Percentiles rank a stretch among this genome's conserved stretches.
Conservation (phyloP, 2,329 filamentous ascomycete genomes). For the Colletotrichum tropicale region DNA sequence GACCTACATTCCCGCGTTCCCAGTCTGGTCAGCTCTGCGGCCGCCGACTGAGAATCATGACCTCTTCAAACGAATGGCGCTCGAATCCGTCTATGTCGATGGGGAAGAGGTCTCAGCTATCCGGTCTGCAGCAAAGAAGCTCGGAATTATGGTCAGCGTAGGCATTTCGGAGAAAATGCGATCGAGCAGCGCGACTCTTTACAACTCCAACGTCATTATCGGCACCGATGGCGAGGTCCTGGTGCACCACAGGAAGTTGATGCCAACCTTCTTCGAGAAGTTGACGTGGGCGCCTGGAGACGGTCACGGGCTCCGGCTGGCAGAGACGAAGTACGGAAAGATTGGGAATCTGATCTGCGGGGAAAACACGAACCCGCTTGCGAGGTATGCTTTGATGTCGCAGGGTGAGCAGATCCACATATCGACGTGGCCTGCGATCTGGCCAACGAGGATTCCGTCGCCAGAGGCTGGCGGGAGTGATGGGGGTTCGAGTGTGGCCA, state of each 20-base stretch:
- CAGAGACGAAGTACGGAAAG: conserved; percentile 47
- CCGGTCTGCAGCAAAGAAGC: conserved; percentile 39
- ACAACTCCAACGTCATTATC: conserved; percentile 57
- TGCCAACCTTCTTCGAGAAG: conserved; percentile 63
- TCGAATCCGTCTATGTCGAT: conserved; percentile 48
- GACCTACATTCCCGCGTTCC: conserved; percentile 57
- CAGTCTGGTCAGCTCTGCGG: conserved; percentile 52
- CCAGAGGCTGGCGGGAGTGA: neutral
- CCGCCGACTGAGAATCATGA: conserved; percentile 54
- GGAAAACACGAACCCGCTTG: conserved; percentile 63
- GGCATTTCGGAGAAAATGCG: conserved; percentile 54
- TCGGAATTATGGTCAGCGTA: conserved; percentile 46
- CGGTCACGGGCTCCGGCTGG: conserved; percentile 51
- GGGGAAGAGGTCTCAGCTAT: conserved; percentile 49
- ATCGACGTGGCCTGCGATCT: conserved; percentile 58
- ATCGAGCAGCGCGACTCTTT: conserved; percentile 49
- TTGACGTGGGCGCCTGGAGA: conserved; percentile 58
- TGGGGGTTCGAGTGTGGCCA: neutral
- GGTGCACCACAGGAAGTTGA: conserved; percentile 57
- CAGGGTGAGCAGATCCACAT: conserved; percentile 62
- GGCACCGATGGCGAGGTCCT: conserved; percentile 45
- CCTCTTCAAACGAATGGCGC: conserved; percentile 50
- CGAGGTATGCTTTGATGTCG: conserved; percentile 55
- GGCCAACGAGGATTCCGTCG: conserved; percentile 47
- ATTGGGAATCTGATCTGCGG: conserved; percentile 59